A percentile compares a stretch with the other conserved stretches of the same genome.
Conservation (phyloP, 179 eudicot species). For the Drosera spatulata region DNA sequence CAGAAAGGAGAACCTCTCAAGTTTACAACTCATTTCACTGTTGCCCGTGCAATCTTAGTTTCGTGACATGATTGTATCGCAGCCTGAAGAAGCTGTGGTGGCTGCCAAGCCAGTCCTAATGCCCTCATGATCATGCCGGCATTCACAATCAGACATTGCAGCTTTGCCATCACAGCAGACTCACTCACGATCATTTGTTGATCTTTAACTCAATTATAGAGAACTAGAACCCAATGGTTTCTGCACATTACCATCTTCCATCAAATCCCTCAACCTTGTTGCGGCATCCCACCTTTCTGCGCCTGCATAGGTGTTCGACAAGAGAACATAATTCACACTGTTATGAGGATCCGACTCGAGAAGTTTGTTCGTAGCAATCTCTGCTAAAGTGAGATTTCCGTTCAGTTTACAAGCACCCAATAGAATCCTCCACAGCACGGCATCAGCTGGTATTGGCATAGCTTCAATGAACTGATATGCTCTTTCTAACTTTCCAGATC, state of each 20-base stretch:
- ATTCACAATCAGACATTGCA: no score
- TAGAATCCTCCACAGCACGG: conserved; percentile 52
- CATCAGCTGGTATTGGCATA: conserved; percentile 50
- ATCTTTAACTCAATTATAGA: conserved; percentile 9
- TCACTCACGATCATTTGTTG: background rate
- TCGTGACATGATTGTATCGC: no score
- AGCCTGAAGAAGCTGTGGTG: no score
- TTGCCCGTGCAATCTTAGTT: no score
- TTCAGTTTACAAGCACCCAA: conserved; percentile 50
- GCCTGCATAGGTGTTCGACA: conserved; percentile 50
- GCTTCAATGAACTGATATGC: conserved; percentile 27
- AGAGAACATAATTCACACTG: conserved; percentile 40
- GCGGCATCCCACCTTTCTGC: conserved; percentile 48
- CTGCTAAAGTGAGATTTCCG: conserved; percentile 34
- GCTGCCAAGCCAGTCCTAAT: no score
- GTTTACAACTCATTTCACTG: no score
- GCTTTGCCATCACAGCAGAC: background rate
- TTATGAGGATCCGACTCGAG: conserved; percentile 38
- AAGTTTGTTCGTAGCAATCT: conserved; percentile 26
- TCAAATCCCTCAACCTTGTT: conserved; percentile 45
- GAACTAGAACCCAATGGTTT: conserved; percentile 65
- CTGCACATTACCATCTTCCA: conserved; percentile 30
- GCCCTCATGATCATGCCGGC: no score
- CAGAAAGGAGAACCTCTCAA: no score
- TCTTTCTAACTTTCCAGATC: conserved; percentile 47